Evolutionary conservation across 345 rosid species (phyloP), one percentile per base, ranked within the genome.

Genomic region (Stellera chamaejasme): DNA sequence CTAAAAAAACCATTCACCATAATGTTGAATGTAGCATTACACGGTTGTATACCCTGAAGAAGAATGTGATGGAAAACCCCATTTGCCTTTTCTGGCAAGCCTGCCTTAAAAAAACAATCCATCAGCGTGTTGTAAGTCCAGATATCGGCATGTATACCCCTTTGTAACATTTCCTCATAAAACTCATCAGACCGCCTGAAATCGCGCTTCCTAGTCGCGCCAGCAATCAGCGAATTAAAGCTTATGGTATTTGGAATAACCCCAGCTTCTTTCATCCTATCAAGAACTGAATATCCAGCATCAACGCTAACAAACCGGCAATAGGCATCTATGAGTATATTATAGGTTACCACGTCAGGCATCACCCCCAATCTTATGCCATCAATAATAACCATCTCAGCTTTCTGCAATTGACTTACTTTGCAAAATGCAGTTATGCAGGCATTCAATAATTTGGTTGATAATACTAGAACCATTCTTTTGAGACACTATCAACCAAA

Each of bases 61-160:
- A 83, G 63, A 65, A 81, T 66, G 28, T 75, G 72, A 27, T 23
- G 45, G 55, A 79, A 79, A 49, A 86, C 74, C 55, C 64, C 66
- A 57, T 75, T 75, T 2, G 89, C 91, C 54, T 83, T 85, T 3
- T 78, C 82, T 1, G 79, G 81, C 26, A 66, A 75, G 5, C 91
- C 95, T 45, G 75, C 10, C 58, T 77, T 78, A 63, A 86, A 82
- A 57, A 81, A 75, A 54, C 89, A 83, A 63, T 78, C 83, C 91
- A 83, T 86, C 63, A 89, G 53, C 55, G 83, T 73, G 52, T 89
- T 89, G 46, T 78, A 89, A 67, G 81, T 86, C 83, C 95, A 83
- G 27, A 77, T n/a, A 71, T 89, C 83, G 1, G 91, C 87, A 59
- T 52, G 50, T 43, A 89, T 57, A 3, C 82, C 80, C 58, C 47